Percentiles rank a stretch among this genome's conserved stretches.
Evolutionary conservation across 164 flowering plant species (phyloP).

Genomic region (Stephania japonica): DNA sequence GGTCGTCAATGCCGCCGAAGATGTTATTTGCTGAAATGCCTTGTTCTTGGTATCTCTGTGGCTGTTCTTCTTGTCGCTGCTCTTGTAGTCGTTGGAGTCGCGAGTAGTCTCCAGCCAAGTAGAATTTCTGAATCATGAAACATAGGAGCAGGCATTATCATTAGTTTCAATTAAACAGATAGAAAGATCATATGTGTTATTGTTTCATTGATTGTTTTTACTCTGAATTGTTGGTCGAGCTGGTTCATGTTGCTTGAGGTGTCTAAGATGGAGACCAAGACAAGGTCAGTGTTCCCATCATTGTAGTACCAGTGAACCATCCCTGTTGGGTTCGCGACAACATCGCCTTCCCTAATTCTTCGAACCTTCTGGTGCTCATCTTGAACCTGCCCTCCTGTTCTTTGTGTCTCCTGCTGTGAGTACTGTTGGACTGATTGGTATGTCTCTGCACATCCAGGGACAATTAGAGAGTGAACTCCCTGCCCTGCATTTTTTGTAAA

Average conservation of each 20-base stretch:
- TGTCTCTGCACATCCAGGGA: conserved; percentile 63
- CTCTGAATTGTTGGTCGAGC: conserved; percentile 34
- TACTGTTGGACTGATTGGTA: conserved; percentile 29
- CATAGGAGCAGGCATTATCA: not conserved
- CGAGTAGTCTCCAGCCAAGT: not conserved
- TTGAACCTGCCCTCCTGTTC: not conserved
- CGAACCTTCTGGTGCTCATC: conserved; percentile 42
- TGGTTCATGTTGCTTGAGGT: conserved; percentile 31
- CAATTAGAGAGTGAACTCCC: conserved; percentile 29
- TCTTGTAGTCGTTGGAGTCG: not conserved
- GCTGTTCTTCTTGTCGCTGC: not conserved
- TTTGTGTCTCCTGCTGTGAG: conserved; percentile 8
- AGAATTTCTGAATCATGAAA: too few relatives aligned
- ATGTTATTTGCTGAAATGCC: conserved; percentile 17
- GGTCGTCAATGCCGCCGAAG: conserved; percentile 26
- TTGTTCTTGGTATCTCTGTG: too few relatives aligned
- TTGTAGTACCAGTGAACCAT: conserved; percentile 39
- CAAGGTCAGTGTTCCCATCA: conserved; percentile 27
- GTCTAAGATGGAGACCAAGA: conserved; percentile 21
- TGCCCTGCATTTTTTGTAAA: conserved; percentile 29
- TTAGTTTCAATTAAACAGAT: not conserved
- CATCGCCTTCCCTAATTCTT: conserved; percentile 28
- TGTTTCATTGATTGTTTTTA: conserved; percentile 5
- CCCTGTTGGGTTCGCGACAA: conserved; percentile 31
- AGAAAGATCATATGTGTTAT: not conserved